phyloP scores from a whole-genome alignment of 2,329 filamentous ascomycete genomes.

The Penicillium griseofulvum region DNA sequence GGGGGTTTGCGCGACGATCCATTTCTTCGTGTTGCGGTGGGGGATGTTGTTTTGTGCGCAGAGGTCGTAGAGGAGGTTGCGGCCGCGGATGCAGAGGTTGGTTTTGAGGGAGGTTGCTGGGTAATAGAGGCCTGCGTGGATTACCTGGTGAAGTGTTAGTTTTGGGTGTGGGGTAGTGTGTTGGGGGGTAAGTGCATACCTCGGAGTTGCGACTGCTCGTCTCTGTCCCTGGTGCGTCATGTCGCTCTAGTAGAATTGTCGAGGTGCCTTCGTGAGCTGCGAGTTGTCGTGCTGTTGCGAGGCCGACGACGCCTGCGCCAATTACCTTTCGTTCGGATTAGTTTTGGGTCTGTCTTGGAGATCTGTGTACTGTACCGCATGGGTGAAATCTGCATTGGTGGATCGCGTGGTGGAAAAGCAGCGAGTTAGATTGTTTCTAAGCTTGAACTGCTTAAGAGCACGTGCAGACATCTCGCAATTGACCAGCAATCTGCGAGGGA shows the following conservation, averaged over 20 bases:
- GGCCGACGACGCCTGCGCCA: conserved; percentile 71
- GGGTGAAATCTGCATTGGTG: conserved; percentile 59
- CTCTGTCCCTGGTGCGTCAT: conserved; percentile 73
- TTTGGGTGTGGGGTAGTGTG: background rate
- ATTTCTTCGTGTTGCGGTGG: conserved; percentile 78
- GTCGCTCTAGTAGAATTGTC: conserved; percentile 78
- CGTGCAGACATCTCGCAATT: conserved; percentile 13
- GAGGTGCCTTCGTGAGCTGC: conserved; percentile 59
- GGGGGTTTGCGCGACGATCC: conserved; percentile 85
- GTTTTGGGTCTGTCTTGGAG: background rate
- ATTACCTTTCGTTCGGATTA: conserved; percentile 49
- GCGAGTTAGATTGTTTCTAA: conserved; percentile 14
- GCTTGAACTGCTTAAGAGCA: conserved; percentile 6
- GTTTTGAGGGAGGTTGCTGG: conserved; percentile 75
- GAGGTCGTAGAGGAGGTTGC: conserved; percentile 72
- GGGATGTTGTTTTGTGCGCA: conserved; percentile 67
- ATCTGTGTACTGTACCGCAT: conserved; percentile 46
- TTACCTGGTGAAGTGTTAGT: conserved; percentile 56
- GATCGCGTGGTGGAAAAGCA: conserved; percentile 45
- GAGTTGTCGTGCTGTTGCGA: conserved; percentile 73
- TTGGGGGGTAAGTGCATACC: conserved; percentile 38
- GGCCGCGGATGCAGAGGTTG: conserved; percentile 73
- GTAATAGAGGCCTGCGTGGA: conserved; percentile 95
- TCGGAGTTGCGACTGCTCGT: conserved; percentile 90
- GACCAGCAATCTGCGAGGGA: conserved; percentile 8